Percentiles rank a stretch among this genome's conserved stretches.
These are phyloP conservation scores for Podila epicladia DNA, from an alignment of 192 early-diverging fungal genomes.

Conservation along the genomic window DNA sequence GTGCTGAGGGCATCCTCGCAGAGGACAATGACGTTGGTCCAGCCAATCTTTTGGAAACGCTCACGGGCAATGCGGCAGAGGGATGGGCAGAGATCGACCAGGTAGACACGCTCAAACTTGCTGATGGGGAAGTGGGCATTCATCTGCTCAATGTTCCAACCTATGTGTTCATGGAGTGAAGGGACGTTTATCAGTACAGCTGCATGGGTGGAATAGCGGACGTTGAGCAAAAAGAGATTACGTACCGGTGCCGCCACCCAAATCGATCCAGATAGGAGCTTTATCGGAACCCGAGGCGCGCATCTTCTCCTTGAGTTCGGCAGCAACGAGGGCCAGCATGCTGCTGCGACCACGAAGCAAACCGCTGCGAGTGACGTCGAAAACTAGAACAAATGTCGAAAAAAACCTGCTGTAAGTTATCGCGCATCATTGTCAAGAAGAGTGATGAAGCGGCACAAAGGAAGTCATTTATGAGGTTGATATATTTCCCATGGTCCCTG, in stretches of 20 bases:
- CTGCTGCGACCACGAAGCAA: constrained; percentile 80
- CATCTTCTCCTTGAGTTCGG: constrained; percentile 67
- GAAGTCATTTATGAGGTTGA: too few species aligned
- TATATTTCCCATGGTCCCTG: too few species aligned
- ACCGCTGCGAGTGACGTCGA: constrained; percentile 77
- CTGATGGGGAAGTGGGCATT: constrained; percentile 74
- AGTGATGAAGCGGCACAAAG: background rate
- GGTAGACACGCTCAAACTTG: constrained; percentile 80
- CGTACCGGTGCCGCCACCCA: constrained; percentile 73
- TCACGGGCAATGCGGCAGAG: constrained; percentile 81
- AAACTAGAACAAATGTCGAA: constrained; percentile 55
- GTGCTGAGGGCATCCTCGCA: constrained; percentile 83
- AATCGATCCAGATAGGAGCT: constrained; percentile 67
- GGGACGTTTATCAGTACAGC: background rate
- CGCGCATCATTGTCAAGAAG: background rate
- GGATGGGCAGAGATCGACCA: constrained; percentile 86
- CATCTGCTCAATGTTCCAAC: constrained; percentile 84
- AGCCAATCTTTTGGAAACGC: constrained; percentile 78
- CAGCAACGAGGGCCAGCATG: constrained; percentile 86
- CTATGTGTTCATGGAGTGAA: constrained; percentile 5
- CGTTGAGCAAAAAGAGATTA: background rate
- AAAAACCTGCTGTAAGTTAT: background rate
- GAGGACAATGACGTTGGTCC: constrained; percentile 82
- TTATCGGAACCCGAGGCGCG: constrained; percentile 18
- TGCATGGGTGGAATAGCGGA: background rate